These are phyloP conservation scores for Cladosporium sp. DNA, from an alignment of 2,329 filamentous ascomycete species.

Conservation along the genomic window DNA sequence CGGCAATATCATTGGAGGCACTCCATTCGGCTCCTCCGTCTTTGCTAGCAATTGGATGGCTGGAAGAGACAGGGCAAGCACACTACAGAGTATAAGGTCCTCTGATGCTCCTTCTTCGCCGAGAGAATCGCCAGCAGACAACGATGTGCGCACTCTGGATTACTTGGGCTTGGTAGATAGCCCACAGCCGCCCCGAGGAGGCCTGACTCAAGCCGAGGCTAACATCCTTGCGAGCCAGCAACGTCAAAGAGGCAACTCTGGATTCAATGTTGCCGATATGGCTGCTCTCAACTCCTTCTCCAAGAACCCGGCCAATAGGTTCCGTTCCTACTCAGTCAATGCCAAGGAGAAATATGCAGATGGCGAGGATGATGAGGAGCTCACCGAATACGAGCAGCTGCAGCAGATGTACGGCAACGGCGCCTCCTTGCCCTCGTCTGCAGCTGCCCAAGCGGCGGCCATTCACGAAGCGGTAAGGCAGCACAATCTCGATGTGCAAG, in stretches of 20 bases:
- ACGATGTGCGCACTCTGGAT: slow-evolving; percentile 87
- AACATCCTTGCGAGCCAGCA: slow-evolving; percentile 49
- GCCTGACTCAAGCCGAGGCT: slow-evolving; percentile 60
- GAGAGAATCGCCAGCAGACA: slow-evolving; percentile 76
- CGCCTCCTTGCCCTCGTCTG: slow-evolving; percentile 55
- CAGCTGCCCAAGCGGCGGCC: slow-evolving; percentile 53
- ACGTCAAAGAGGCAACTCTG: slow-evolving; percentile 41
- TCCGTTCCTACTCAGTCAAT: slow-evolving; percentile 97
- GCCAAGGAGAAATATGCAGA: slow-evolving; percentile 96
- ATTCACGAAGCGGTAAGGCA: slow-evolving; percentile 74
- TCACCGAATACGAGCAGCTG: slow-evolving; percentile 47
- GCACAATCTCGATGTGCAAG: slow-evolving; percentile 90
- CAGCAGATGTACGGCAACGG: slow-evolving; percentile 57
- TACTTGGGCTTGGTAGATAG: slow-evolving; percentile 94
- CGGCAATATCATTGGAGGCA: slow-evolving; percentile 58
- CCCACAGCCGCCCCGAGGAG: slow-evolving; percentile 73
- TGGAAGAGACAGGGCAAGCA: slow-evolving; percentile 77
- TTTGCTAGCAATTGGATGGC: slow-evolving; percentile 83
- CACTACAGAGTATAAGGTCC: slow-evolving; percentile 84
- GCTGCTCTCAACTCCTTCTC: slow-evolving; percentile 72
- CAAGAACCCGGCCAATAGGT: slow-evolving; percentile 71
- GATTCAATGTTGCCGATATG: slow-evolving; percentile 66
- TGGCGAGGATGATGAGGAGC: slow-evolving; percentile 66
- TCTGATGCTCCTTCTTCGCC: slow-evolving; percentile 84
- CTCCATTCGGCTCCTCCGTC: slow-evolving; percentile 81